These are phyloP conservation scores for Macrolepiota dolichaula DNA, from an alignment of 768 basidiomycete species.

Conservation along the genomic window DNA sequence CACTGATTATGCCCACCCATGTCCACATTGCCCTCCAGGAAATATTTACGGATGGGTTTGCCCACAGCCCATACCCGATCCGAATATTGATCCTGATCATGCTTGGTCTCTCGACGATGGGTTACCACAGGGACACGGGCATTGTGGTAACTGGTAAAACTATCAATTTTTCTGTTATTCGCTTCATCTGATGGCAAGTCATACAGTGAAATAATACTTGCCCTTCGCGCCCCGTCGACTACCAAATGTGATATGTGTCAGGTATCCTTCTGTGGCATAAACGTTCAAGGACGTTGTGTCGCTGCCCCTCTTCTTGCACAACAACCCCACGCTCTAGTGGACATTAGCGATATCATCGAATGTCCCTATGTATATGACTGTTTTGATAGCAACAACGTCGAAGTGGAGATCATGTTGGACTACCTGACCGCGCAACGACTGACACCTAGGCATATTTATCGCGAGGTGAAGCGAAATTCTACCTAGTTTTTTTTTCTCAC, in stretches of 20 bases:
- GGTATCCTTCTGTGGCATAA: constrained; percentile 80
- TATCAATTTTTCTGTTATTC: neutral
- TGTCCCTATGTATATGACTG: constrained; percentile 76
- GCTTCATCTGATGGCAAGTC: neutral
- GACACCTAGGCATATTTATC: constrained; percentile 71
- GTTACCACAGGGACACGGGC: constrained; percentile 71
- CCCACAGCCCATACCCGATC: constrained; percentile 77
- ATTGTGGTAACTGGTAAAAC: constrained; percentile 80
- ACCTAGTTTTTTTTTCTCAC: neutral
- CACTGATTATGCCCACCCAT: constrained; percentile 68
- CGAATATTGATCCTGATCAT: constrained; percentile 58
- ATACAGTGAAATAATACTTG: constrained; percentile 69
- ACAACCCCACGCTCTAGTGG: constrained; percentile 66
- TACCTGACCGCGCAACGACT: constrained; percentile 63
- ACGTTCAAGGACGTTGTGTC: constrained; percentile 68
- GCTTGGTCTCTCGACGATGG: constrained; percentile 82
- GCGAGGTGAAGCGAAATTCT: constrained; percentile 48
- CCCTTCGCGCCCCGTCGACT: constrained; percentile 70
- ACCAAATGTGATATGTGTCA: constrained; percentile 82
- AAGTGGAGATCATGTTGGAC: constrained; percentile 83
- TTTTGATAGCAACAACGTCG: constrained; percentile 73
- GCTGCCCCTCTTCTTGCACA: constrained; percentile 55
- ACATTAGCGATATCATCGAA: constrained; percentile 73
- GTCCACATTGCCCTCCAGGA: constrained; percentile 69
- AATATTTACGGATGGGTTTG: constrained; percentile 81